Conservation (phyloP, 179 eudicot species). For the Beta macrorhiza region DNA sequence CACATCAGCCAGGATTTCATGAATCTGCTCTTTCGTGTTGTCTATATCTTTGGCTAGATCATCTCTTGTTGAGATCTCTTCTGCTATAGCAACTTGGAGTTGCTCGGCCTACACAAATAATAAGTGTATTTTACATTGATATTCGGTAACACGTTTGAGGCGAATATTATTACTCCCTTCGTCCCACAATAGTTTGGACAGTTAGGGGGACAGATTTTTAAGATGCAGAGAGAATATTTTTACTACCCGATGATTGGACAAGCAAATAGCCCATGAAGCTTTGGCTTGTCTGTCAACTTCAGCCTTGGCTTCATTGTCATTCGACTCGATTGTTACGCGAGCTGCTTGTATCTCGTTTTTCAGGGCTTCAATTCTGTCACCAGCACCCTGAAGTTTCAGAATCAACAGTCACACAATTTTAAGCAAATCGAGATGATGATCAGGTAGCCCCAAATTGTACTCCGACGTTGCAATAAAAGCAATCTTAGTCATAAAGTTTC, state of each 20-base stretch:
- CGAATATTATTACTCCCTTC: background rate
- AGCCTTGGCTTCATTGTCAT: constrained; percentile 40
- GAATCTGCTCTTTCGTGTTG: constrained; percentile 47
- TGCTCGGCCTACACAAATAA: constrained; percentile 45
- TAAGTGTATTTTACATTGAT: background rate
- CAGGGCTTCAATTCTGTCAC: constrained; percentile 43
- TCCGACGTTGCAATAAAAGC: background rate
- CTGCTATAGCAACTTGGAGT: constrained; percentile 40
- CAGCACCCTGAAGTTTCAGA: constrained; percentile 35
- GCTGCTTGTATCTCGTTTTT: constrained; percentile 41
- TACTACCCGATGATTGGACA: constrained; percentile 59
- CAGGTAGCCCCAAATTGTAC: background rate
- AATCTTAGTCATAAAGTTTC: background rate
- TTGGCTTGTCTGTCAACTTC: constrained; percentile 50
- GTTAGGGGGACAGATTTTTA: too few relatives aligned
- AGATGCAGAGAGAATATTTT: background rate
- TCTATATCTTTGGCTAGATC: constrained; percentile 51
- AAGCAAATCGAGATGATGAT: background rate
- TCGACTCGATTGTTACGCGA: constrained; percentile 29
- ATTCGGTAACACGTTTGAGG: background rate
- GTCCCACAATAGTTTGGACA: too few relatives aligned
- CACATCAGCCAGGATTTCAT: constrained; percentile 46
- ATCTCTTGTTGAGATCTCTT: constrained; percentile 38
- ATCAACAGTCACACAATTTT: background rate
- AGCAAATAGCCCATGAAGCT: constrained; percentile 64